Evolutionary conservation across 2,329 filamentous ascomycete species (phyloP), one percentile per base, ranked within the genome.

Genomic region (Pestalotiopsis fici): DNA sequence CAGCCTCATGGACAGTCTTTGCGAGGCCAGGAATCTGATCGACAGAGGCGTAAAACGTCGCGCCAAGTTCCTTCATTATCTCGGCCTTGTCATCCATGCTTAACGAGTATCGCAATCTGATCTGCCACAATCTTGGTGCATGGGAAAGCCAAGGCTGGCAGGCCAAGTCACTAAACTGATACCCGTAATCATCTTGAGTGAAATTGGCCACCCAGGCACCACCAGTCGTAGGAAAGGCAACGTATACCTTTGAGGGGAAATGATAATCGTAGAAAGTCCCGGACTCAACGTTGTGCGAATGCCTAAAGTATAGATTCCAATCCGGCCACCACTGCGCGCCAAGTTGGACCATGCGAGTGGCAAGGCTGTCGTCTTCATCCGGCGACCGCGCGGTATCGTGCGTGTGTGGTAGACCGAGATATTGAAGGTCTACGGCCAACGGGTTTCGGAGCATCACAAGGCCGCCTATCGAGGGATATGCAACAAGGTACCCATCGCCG

Each of bases 181-280:
- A 6, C 15, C 6, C 1, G 15, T 13, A 18, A 43, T n/a, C 54
- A 65, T 65, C 50, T 65, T n/a, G 54, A 3, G 54, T 59, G 27
- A 65, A 65, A 27, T 65, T 59, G 3, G 63, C 15, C n/a, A 59
- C 63, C 28, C 54, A 57, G 15, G 18, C 31, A 27, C 63, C 63
- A 35, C 50, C 63, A 35, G 63, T 59, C 50, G 54, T 65, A 2
- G 63, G 63, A 55, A 65, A 65, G 3, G 63, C 63, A 25, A 65
- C 54, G 50, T 65, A 28, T 28, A 59, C 63, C 2, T 47, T 47
- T 7, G 54, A 56, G 25, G 47, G 54, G 50, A 59, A 65, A 57
- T 57, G 63, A 18, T 65, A 57, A 28, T 39, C 63, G n/a, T 65
- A 65, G 54, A 65, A 65, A n/a, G 28, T 57, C 27, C 54, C 63